Evolutionary conservation across 2,329 filamentous ascomycete genomes (phyloP), one percentile per base, ranked within the genome.

Genomic region (Xylaria polymorpha): DNA sequence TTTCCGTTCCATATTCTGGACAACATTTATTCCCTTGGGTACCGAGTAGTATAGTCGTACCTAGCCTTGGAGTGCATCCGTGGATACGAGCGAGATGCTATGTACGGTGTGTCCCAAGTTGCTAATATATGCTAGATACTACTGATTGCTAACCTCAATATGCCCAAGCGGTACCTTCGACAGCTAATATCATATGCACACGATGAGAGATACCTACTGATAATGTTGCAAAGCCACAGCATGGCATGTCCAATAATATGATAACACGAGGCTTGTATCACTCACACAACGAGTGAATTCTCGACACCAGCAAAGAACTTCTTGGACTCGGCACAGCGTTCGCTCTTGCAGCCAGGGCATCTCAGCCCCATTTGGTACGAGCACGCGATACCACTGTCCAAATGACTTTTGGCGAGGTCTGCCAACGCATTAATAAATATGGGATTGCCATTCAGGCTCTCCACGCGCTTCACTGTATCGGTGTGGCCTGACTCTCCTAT

Each of bases 261-360:
- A 43, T 15, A 59, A 39, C 62, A 57, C 50, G 41, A 50, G 46
- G 25, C 15, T 29, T 35, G 10, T 53, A 4, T 48, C 7, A n/a
- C 29, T 69, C 70, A 78, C 37, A 74, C 71, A 4, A 72, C 74
- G 48, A 76, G 71, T 4, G 76, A 69, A 41, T 75, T 78, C 63
- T 77, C 72, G 48, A 68, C 72, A 3, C 74, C 76, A 20, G 85
- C 85, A 77, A 91, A 91, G 79, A 91, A 91, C 75, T 86, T 88
- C 81, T 92, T 92, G 61, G 90, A 91, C 81, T 94, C 94, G 64
- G 91, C 81, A 81, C 96, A 99, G 75, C 91, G 88, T 77, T 97
- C 93, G 78, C 92, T 98, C 81, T 89, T 94, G 83, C 96, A 99
- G 6, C 93, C 94, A 1, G 97, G 96, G 82, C 96, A 99, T 75